Conservation (phyloP, 331 rosid genomes). For the Pyrus hybrid region DNA sequence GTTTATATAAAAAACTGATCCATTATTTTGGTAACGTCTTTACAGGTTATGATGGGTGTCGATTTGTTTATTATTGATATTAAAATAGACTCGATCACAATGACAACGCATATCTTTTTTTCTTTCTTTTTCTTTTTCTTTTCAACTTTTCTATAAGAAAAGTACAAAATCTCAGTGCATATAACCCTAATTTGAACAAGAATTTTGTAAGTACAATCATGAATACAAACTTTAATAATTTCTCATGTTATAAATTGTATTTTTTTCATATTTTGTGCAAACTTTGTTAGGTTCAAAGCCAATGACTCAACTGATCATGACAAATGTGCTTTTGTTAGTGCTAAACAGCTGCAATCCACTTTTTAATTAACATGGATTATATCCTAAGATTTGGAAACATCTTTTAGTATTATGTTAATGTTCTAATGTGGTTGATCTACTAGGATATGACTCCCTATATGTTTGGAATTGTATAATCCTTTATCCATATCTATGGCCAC, state of each 20-base stretch:
- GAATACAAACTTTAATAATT: constrained; percentile 86
- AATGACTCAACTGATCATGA: neutral
- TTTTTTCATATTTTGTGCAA: neutral
- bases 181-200: constrained; percentile 1
- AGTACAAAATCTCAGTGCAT: neutral
- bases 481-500: too few relatives aligned
- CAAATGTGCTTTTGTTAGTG: neutral
- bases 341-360: too few relatives aligned
- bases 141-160: neutral
- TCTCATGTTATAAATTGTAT: constrained; percentile 1
- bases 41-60: constrained; percentile 73
- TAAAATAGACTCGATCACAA: neutral
- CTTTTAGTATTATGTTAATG: too few relatives aligned
- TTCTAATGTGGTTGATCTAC: too few relatives aligned
- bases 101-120: neutral
- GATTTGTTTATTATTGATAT: constrained; percentile 28
- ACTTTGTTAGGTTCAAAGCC: neutral
- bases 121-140: neutral
- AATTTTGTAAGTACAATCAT: constrained; percentile 52
- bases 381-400: neutral
- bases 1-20: neutral
- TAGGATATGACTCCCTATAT: too few relatives aligned
- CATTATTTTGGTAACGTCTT: neutral
- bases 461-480: too few relatives aligned
- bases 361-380: too few relatives aligned